Evolutionary conservation across 495 filamentous ascomycete species (phyloP).

Genomic region (Collariella sp.): DNA sequence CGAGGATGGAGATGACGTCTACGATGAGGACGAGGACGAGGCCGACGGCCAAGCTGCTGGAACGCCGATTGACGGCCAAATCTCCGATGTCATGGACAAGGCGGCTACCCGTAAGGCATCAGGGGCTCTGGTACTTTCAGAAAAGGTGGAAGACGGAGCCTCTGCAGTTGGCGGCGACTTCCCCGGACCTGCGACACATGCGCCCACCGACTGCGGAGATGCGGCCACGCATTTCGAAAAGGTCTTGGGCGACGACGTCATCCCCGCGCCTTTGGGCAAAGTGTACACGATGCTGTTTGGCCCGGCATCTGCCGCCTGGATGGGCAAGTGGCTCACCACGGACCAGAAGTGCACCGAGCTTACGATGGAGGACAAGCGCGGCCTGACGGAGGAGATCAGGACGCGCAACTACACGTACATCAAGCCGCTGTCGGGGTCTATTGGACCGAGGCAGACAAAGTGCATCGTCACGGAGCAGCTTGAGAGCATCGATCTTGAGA

Average conservation of each 20-base stretch:
- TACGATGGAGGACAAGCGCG: conserved; percentile 73
- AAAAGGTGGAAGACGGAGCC: conserved; percentile 50
- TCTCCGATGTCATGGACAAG: conserved; percentile 51
- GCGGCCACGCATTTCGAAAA: conserved; percentile 71
- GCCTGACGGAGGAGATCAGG: conserved; percentile 62
- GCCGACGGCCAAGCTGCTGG: conserved; percentile 50
- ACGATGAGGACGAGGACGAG: conserved; percentile 69
- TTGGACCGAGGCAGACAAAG: conserved; percentile 92
- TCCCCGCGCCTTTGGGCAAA: conserved; percentile 85
- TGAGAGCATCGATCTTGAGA: conserved; percentile 78
- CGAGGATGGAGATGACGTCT: conserved; percentile 58
- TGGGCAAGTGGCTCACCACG: conserved; percentile 72
- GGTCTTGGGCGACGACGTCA: conserved; percentile 71
- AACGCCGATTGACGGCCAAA: conserved; percentile 51
- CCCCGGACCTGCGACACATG: conserved; percentile 77
- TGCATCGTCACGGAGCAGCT: conserved; percentile 81
- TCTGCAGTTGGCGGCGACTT: conserved; percentile 57
- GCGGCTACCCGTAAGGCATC: conserved; percentile 59
- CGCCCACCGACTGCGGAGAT: conserved; percentile 77
- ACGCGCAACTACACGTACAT: conserved; percentile 77
- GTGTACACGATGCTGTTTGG: conserved; percentile 86
- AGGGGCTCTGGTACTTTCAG: conserved; percentile 44
- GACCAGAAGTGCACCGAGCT: conserved; percentile 88
- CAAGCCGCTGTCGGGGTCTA: conserved; percentile 73
- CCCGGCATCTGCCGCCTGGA: conserved; percentile 63